Conservation (phyloP, 2,329 filamentous ascomycete genomes). For the Leptographium wingfieldii region DNA sequence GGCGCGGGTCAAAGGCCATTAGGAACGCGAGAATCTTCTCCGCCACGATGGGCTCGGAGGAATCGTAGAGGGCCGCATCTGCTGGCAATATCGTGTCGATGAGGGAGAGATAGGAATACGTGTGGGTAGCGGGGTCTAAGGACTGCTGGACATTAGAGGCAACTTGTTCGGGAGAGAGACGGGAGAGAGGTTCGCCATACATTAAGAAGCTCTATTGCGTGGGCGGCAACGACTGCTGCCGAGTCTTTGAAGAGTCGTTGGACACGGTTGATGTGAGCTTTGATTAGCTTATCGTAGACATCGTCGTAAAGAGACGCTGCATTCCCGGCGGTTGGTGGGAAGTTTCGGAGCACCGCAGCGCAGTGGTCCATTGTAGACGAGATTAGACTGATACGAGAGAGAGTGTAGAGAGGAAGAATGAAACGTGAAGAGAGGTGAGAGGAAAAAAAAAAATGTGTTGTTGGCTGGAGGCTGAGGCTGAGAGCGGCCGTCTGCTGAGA, state of each 20-base stretch:
- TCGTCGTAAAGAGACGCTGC: slow-evolving; percentile 16
- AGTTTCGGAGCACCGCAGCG: slow-evolving; percentile 26
- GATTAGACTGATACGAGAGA: neutral
- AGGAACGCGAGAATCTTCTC: slow-evolving; percentile 33
- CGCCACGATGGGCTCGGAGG: slow-evolving; percentile 22
- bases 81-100: slow-evolving; percentile 26
- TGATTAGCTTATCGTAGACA: slow-evolving; percentile 27
- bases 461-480: neutral
- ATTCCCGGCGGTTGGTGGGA: slow-evolving; percentile 22
- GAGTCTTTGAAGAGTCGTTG: slow-evolving; percentile 24
- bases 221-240: slow-evolving; percentile 18
- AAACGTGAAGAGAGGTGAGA: neutral
- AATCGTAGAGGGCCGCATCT: slow-evolving; percentile 15
- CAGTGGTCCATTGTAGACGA: slow-evolving; percentile 23
- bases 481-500: neutral
- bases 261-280: slow-evolving; percentile 25
- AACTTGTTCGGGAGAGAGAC: neutral
- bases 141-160: slow-evolving; percentile 18
- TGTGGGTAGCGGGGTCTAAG: slow-evolving; percentile 34
- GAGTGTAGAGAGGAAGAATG: neutral
- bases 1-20: slow-evolving; percentile 33
- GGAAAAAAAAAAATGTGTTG: neutral
- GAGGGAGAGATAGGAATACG: slow-evolving; percentile 38
- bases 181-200: slow-evolving; percentile 17
- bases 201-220: slow-evolving; percentile 27